phyloP scores from a whole-genome alignment of 2,329 filamentous ascomycete genomes.

The Escovopsis sp. region DNA sequence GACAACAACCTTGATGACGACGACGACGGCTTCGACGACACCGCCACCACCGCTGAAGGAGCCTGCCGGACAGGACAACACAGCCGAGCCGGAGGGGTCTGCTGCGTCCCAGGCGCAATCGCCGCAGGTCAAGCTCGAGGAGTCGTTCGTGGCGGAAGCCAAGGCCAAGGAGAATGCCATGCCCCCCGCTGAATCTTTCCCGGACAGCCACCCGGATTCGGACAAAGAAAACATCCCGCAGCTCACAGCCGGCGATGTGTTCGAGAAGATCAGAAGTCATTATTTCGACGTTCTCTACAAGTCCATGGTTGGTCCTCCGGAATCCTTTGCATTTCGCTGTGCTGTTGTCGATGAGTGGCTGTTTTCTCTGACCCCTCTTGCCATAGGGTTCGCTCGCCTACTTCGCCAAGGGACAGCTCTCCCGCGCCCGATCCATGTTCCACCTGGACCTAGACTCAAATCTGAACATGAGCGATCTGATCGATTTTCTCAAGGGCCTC shows the following conservation, averaged over 20 bases:
- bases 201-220: background rate
- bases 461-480: slow-evolving; percentile 45
- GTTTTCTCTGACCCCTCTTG: background rate
- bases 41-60: background rate
- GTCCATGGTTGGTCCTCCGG: slow-evolving; percentile 34
- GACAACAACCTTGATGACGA: slow-evolving; percentile 19
- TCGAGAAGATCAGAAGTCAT: slow-evolving; percentile 41
- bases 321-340: too few relatives aligned
- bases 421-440: slow-evolving; percentile 57
- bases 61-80: slow-evolving; percentile 7
- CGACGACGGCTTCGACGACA: too few relatives aligned
- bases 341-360: background rate
- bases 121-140: slow-evolving; percentile 8
- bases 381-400: slow-evolving; percentile 62
- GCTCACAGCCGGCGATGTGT: slow-evolving; percentile 35
- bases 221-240: slow-evolving; percentile 8
- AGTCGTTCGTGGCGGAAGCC: slow-evolving; percentile 1
- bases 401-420: slow-evolving; percentile 69
- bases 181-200: background rate
- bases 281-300: slow-evolving; percentile 47
- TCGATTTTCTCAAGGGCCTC: slow-evolving; percentile 53
- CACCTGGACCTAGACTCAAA: slow-evolving; percentile 45
- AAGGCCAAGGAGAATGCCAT: background rate
- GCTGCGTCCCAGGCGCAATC: slow-evolving; percentile 10
- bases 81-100: slow-evolving; percentile 5